Percentiles rank a stretch among this genome's conserved stretches.
Evolutionary conservation across 495 filamentous ascomycete species (phyloP).

Genomic region (Lasiosphaeria miniovina): DNA sequence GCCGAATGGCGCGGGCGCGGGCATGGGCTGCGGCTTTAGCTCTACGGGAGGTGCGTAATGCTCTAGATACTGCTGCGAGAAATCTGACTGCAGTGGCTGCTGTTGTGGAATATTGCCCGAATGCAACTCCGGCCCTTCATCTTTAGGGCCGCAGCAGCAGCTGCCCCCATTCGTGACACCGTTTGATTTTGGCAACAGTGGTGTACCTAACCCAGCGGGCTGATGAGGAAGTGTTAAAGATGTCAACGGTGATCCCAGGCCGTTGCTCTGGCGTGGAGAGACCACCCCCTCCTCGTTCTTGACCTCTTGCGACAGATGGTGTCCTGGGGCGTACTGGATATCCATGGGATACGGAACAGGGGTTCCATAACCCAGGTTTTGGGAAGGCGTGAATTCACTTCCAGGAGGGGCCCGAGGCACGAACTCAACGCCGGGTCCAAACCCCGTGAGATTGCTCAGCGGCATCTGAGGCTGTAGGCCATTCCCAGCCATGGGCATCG

Average conservation of each 20-base stretch:
- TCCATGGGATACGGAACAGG: conserved; percentile 20
- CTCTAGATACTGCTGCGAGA: conserved; percentile 14
- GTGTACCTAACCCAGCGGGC: conserved; percentile 1
- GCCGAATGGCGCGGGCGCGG: conserved; percentile 14
- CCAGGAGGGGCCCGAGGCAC: conserved; percentile 4
- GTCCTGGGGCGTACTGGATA: conserved; percentile 16
- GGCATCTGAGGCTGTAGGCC: conserved; percentile 2
- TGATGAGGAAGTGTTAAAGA: conserved; percentile 6
- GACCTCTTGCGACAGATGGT: conserved; percentile 15
- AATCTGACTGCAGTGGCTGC: conserved; percentile 11
- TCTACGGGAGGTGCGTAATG: conserved; percentile 19
- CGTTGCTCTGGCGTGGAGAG: conserved; percentile 7
- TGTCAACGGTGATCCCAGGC: conserved; percentile 4
- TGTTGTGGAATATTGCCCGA: conserved; percentile 9
- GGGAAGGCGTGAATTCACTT: conserved; percentile 3
- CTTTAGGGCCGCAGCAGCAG: conserved; percentile 20
- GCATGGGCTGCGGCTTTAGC: conserved; percentile 18
- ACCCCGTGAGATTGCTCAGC: conserved; percentile 4
- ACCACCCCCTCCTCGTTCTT: conserved; percentile 20
- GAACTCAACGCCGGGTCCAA: conserved; percentile 8
- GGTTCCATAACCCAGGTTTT: conserved; percentile 8
- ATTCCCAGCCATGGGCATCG: conserved; percentile 12
- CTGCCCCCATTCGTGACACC: conserved; percentile 9
- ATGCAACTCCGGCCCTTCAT: conserved; percentile 9
- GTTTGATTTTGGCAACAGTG: conserved; percentile 13